These are phyloP conservation scores for Austroboletus novae-zelandiae DNA, from an alignment of 1,284 basidiomycete genomes.

Conservation along the genomic window DNA sequence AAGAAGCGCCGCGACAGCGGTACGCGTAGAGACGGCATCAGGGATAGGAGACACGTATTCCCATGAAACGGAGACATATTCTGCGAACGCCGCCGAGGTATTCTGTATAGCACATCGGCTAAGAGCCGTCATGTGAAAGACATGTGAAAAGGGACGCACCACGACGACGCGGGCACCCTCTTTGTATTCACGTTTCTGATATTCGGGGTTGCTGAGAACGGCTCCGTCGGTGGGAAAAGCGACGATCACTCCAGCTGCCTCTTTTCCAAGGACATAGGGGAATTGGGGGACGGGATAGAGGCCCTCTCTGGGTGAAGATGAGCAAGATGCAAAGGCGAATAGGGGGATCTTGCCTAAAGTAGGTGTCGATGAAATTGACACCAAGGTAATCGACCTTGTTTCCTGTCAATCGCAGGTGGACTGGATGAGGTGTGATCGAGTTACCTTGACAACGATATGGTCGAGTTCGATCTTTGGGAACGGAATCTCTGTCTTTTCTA, in stretches of 20 bases:
- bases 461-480: conserved; percentile 62
- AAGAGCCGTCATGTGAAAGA: background rate
- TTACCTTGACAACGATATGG: conserved; percentile 80
- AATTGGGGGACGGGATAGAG: conserved; percentile 57
- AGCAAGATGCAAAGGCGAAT: background rate
- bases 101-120: conserved; percentile 39
- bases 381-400: conserved; percentile 64
- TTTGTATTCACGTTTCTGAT: conserved; percentile 54
- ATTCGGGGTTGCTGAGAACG: conserved; percentile 55
- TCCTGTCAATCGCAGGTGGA: conserved; percentile 13
- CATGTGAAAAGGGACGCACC: conserved; percentile 38
- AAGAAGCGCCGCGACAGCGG: conserved; percentile 67
- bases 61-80: conserved; percentile 73
- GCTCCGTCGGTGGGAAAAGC: conserved; percentile 62
- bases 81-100: conserved; percentile 61
- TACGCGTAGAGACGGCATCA: conserved; percentile 55
- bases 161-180: conserved; percentile 63
- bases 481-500: conserved; percentile 61
- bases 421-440: background rate
- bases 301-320: conserved; percentile 44
- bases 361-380: conserved; percentile 90
- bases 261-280: conserved; percentile 78
- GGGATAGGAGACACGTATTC: conserved; percentile 62
- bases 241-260: conserved; percentile 75
- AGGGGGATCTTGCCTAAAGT: conserved; percentile 48